Conservation (phyloP, 2,329 filamentous ascomycete genomes). For the Celoporthe dispersa region DNA sequence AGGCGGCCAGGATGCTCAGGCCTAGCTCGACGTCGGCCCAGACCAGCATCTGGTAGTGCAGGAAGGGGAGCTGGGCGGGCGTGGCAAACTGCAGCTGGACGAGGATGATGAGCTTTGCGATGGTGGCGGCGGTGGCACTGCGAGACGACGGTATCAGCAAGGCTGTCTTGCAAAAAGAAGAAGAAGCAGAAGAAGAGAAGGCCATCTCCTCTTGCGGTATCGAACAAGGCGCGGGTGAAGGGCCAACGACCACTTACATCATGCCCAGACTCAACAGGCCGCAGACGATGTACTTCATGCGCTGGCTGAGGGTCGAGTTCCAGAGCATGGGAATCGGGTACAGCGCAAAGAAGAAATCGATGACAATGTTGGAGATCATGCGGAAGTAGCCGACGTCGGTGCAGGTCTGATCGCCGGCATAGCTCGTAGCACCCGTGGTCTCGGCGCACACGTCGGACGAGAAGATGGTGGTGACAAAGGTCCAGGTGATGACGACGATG, state of each 20-base stretch:
- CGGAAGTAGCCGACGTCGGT: conserved; percentile 39
- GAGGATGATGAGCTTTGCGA: conserved; percentile 41
- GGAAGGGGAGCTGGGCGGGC: conserved; percentile 30
- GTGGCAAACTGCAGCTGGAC: conserved; percentile 34
- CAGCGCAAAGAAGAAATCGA: conserved; percentile 42
- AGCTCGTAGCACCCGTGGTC: conserved; percentile 36
- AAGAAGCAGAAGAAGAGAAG: too few species aligned
- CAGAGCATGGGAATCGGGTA: conserved; percentile 38
- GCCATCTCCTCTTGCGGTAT: too few species aligned
- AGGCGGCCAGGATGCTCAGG: conserved; percentile 35
- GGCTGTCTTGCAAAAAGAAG: not conserved
- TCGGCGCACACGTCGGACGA: conserved; percentile 38
- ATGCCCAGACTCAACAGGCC: conserved; percentile 38
- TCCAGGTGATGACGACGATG: conserved; percentile 19
- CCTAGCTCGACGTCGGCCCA: conserved; percentile 38
- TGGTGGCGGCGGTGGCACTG: conserved; percentile 41
- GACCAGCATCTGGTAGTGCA: conserved; percentile 39
- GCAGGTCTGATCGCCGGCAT: conserved; percentile 37
- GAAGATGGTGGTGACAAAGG: conserved; percentile 34
- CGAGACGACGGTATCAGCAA: not conserved
- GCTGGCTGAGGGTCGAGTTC: conserved; percentile 35
- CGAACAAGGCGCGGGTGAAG: too few species aligned
- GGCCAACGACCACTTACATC: conserved; percentile 35
- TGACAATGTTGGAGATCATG: conserved; percentile 40
- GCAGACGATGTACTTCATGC: conserved; percentile 37